Evolutionary conservation across 2,329 filamentous ascomycete species (phyloP).

Genomic region (Botrytis elliptica): DNA sequence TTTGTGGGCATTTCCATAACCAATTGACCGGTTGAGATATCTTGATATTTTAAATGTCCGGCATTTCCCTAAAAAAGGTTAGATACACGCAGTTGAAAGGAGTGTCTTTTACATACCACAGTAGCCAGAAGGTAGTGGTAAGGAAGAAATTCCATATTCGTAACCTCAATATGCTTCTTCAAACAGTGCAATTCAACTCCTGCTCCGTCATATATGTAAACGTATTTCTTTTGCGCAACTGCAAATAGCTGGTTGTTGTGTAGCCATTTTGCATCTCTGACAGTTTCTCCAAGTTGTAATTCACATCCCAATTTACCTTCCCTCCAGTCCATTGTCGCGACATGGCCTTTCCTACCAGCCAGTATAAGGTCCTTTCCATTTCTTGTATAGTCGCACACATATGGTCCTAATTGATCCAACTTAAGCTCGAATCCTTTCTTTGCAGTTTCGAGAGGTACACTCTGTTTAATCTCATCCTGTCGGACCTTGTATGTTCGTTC

Average conservation of each 20-base stretch:
- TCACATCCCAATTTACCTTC: constrained; percentile 89
- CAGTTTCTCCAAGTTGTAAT: constrained; percentile 83
- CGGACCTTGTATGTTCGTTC: constrained; percentile 91
- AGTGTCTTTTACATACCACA: constrained; percentile 55
- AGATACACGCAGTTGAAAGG: constrained; percentile 18
- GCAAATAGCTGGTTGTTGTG: constrained; percentile 95
- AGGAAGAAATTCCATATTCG: constrained; percentile 91
- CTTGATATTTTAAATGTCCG: constrained; percentile 89
- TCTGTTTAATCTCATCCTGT: constrained; percentile 77
- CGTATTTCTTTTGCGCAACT: constrained; percentile 92
- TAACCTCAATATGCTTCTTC: constrained; percentile 85
- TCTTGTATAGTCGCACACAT: constrained; percentile 82
- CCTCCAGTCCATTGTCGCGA: constrained; percentile 96
- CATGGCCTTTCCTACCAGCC: constrained; percentile 86
- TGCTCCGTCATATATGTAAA: constrained; percentile 91
- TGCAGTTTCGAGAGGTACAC: constrained; percentile 77
- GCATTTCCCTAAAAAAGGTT: constrained; percentile 59
- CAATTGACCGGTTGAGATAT: constrained; percentile 88
- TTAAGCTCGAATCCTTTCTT: constrained; percentile 92
- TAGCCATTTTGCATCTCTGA: constrained; percentile 86
- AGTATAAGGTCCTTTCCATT: constrained; percentile 86
- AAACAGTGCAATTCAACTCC: constrained; percentile 92
- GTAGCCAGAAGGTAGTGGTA: constrained; percentile 95
- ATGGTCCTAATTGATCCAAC: constrained; percentile 79
- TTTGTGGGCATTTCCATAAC: constrained; percentile 83